Base-by-base conservation (phyloP, 306 rosid genomes). In the Fragaria vesca region DNA sequence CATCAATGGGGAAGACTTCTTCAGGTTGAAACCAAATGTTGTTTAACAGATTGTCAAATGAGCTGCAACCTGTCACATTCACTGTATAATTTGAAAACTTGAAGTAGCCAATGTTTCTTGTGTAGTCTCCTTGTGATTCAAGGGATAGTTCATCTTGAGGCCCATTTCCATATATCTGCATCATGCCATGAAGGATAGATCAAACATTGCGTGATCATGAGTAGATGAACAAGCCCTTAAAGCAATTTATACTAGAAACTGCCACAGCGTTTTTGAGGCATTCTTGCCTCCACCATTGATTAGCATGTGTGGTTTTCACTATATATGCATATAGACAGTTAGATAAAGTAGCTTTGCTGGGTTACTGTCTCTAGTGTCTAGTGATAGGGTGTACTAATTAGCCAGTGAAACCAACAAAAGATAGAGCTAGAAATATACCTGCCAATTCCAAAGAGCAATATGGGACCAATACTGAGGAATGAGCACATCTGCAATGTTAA, bases 11-110 rank as follows among this genome's bases (percentile, higher is more conserved):
- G 17, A 89, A 91, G 36, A 91, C 45, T 60, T 91, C 91, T 78
- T 91, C 93, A 0, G 83, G 88, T 74, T 84, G 93, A 81, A 77
- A 83, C 91, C 96, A 87, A 13, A 89, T 87, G 21, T 81, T 87
- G 86, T 91, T 87, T 28, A 89, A 85, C 3, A 68, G 61, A 66
- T 91, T 91, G 28, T 82, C 89, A 4, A 40, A 45, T 21, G 84
- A 3, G 58, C 70, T 77, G 6, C 45, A 79, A 0, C 17, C 47
- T 18, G 66, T 78, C 12, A 82, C 74, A 60, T 91, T 87, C 72
- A 78, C 54, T 4, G 88, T 86, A 40, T 52, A 89, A 26, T 81
- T 63, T 77, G 89, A 86, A 78, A 87, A 73, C 17, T 82, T 82
- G 5, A 89, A 13, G 81, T 69, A 65, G 38, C 96, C 93, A 0